Conservation (phyloP, 768 basidiomycete species). For the Pulveroboletus sp. region DNA sequence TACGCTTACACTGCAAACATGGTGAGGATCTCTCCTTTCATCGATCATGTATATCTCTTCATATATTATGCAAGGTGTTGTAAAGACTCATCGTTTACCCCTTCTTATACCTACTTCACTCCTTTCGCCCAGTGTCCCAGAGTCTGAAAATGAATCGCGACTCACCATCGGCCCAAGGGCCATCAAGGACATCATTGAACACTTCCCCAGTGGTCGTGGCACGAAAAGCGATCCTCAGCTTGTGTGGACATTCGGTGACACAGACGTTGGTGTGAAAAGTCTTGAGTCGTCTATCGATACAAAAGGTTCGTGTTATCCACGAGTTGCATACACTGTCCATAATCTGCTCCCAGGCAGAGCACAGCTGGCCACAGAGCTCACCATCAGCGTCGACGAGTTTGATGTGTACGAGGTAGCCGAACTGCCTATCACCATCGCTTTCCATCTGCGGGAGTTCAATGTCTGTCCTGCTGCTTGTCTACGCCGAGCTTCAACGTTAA, state of each 20-base stretch:
- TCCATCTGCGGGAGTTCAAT: constrained; percentile 82
- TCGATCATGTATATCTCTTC: constrained; percentile 2
- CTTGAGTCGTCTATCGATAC: constrained; percentile 60
- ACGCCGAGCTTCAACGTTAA: neutral
- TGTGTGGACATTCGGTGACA: constrained; percentile 71
- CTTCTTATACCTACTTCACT: constrained; percentile 54
- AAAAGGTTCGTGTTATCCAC: constrained; percentile 42
- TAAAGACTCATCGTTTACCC: constrained; percentile 75
- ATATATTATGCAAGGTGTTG: constrained; percentile 48
- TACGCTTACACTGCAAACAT: constrained; percentile 79
- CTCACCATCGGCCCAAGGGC: constrained; percentile 69
- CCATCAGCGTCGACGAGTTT: constrained; percentile 75
- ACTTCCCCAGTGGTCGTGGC: constrained; percentile 65
- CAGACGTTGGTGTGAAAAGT: constrained; percentile 65
- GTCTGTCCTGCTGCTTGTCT: constrained; percentile 34
- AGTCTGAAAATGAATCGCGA: constrained; percentile 53
- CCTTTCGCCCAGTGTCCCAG: constrained; percentile 62
- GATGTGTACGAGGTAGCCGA: constrained; percentile 66
- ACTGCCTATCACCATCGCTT: constrained; percentile 63
- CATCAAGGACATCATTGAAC: constrained; percentile 74
- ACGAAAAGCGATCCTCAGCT: constrained; percentile 71
- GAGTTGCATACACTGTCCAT: neutral
- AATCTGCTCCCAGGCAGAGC: constrained; percentile 42
- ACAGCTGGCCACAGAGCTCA: constrained; percentile 70
- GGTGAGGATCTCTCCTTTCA: constrained; percentile 40